Base-by-base conservation (phyloP, 805 yeast genomes). In the Candida endomychidarum region DNA sequence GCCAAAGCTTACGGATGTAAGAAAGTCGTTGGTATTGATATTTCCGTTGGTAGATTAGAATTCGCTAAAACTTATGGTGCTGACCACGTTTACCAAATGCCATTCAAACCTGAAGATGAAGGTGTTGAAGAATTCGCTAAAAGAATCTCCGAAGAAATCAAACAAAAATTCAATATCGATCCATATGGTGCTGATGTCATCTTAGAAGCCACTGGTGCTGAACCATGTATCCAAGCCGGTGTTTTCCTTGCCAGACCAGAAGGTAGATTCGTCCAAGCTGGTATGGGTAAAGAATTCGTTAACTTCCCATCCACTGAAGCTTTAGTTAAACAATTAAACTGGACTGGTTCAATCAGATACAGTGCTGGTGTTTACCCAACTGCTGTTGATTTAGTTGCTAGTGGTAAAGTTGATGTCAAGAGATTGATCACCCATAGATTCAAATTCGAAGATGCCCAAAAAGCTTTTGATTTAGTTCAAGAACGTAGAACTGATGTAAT, bases 171-270 rank as follows among this genome's bases (percentile, higher is more conserved):
- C 36, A 61, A 59, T 4, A 46, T 57, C 8, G 42, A 40, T 31
- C 53, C 52, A 23, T 51, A 39, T 16, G 50, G 50, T 11, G 46
- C 50, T 5, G 50, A 53, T 11, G 63, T 61, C 8, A 46, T 58
- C 4, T 51, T 57, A 18, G 58, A 53, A 41, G 51, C 54, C 15
- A 41, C 55, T 8, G 58, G 56, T 20, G 51, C 50, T 23, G 56
- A 78, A 52, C 74, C 77, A 23, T 86, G 52, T 37, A 50, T 53
- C 23, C 52, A 46, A 23, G 39, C 38, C 3, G 50, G 53, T 12
- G 48, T 50, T 5, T 47, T 35, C 31, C 38, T 44, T 3, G 48
- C 47, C 5, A 38, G 47, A 19, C 48, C 50, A 16, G 52, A 45
- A 27, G 56, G 49, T 1, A 43, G 48, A 18, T 44, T 52, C 27